Conservation (phyloP, 768 basidiomycete genomes). For the Roridomyces roridus region DNA sequence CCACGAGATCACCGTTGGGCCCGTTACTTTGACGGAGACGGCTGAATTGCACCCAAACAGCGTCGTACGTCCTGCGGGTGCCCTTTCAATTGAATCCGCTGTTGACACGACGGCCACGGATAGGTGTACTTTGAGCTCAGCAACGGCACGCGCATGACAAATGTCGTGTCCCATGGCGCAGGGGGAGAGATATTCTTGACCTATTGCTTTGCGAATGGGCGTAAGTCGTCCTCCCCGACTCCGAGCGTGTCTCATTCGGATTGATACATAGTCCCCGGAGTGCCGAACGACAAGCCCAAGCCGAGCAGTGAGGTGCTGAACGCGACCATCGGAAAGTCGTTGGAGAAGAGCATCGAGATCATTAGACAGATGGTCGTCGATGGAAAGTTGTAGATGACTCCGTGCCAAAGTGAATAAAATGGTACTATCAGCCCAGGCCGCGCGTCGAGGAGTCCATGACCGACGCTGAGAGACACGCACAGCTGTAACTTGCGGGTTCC, state of each 20-base stretch:
- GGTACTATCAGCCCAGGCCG: too few species aligned
- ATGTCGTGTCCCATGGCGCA: slow-evolving; percentile 1
- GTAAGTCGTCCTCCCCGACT: too few species aligned
- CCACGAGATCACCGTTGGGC: slow-evolving; percentile 6
- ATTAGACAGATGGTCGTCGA: slow-evolving; percentile 5
- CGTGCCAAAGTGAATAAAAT: too few species aligned
- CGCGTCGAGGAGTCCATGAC: too few species aligned
- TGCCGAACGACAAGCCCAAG: slow-evolving; percentile 11
- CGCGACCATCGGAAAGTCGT: background rate
- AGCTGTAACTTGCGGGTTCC: too few species aligned
- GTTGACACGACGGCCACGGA: background rate
- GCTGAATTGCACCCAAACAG: background rate
- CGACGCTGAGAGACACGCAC: too few species aligned
- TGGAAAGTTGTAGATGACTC: slow-evolving; percentile 6
- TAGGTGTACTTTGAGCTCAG: slow-evolving; percentile 9
- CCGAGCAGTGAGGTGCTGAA: slow-evolving; percentile 1
- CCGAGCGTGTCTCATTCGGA: too few species aligned
- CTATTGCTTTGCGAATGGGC: slow-evolving; percentile 2
- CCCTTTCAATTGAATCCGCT: background rate
- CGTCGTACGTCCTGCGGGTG: slow-evolving; percentile 9
- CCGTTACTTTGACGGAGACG: slow-evolving; percentile 1
- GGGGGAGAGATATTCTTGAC: slow-evolving; percentile 9
- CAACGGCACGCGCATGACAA: slow-evolving; percentile 6
- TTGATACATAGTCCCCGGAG: too few species aligned
- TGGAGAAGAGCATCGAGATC: slow-evolving; percentile 7